Percentiles rank a stretch among this genome's conserved stretches.
Conservation (phyloP, 1,284 basidiomycete species). For the Sporisorium scitamineum region DNA sequence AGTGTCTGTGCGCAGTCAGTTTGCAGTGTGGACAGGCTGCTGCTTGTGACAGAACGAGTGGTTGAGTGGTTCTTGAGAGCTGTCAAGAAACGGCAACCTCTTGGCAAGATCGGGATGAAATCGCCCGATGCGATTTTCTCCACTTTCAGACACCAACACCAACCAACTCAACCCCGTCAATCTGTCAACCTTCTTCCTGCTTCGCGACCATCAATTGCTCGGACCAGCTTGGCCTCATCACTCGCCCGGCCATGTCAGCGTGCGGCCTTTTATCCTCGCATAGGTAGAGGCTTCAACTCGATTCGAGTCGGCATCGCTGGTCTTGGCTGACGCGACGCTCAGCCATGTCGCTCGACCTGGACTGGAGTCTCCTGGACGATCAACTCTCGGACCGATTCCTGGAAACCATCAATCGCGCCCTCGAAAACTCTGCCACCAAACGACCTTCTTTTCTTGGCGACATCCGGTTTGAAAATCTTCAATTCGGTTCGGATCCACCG, state of each 20-base stretch:
- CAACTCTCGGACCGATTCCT: constrained; percentile 80
- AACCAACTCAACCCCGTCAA: too few species aligned
- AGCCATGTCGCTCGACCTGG: constrained; percentile 72
- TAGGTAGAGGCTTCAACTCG: constrained; percentile 11
- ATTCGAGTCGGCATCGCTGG: neutral
- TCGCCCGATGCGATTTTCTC: constrained; percentile 8
- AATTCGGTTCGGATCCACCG: constrained; percentile 85
- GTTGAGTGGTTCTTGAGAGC: neutral
- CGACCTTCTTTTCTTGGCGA: constrained; percentile 94
- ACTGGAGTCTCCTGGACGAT: constrained; percentile 75
- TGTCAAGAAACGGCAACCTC: constrained; percentile 4
- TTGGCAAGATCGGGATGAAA: neutral
- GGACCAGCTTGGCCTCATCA: neutral
- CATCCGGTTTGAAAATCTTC: constrained; percentile 83
- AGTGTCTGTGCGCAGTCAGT: neutral
- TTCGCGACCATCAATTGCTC: neutral
- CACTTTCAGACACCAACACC: constrained; percentile 13
- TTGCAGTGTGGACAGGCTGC: neutral
- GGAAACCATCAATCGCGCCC: constrained; percentile 82
- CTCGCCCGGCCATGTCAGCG: neutral
- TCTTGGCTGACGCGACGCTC: neutral
- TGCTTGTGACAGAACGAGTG: neutral
- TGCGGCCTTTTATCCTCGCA: rapidly evolving
- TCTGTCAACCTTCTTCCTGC: neutral
- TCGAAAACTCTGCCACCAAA: constrained; percentile 74